Conservation (phyloP, 805 yeast genomes). For the Sungouiella thailandica region DNA sequence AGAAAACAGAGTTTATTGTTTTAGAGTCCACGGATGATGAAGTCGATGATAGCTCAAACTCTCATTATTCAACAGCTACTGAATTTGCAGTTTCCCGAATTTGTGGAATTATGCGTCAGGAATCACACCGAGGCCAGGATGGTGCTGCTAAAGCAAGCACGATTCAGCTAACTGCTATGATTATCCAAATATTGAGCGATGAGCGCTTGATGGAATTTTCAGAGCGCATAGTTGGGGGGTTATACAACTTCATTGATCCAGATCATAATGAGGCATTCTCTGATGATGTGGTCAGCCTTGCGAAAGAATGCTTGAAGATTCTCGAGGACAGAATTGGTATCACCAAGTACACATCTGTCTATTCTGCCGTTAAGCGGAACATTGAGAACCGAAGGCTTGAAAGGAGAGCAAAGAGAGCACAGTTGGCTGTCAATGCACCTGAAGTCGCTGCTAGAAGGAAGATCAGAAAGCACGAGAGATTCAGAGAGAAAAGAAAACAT, state of each 20-base stretch:
- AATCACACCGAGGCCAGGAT: conserved; percentile 48
- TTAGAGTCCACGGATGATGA: conserved; percentile 15
- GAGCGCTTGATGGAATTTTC: conserved; percentile 40
- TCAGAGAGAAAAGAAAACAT: conserved; percentile 71
- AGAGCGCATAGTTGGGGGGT: conserved; percentile 49
- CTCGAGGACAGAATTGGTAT: conserved; percentile 68
- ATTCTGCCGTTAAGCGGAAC: conserved; percentile 56
- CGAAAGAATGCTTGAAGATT: conserved; percentile 63
- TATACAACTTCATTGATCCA: conserved; percentile 46
- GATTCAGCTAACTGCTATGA: conserved; percentile 66
- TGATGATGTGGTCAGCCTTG: conserved; percentile 46
- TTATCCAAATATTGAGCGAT: conserved; percentile 44
- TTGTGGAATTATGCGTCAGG: conserved; percentile 61
- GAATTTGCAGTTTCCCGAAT: conserved; percentile 63
- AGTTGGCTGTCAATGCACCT: conserved; percentile 72
- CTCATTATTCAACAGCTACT: conserved; percentile 24
- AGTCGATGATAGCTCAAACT: conserved; percentile 14
- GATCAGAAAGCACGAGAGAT: conserved; percentile 67
- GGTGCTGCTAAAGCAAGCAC: conserved; percentile 59
- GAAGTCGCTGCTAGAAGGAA: conserved; percentile 77
- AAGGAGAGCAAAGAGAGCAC: conserved; percentile 70
- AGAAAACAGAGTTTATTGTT: conserved; percentile 31
- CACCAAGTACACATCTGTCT: conserved; percentile 57
- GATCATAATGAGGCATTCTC: conserved; percentile 44
- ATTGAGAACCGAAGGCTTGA: conserved; percentile 66